phyloP scores from a whole-genome alignment of 1,284 basidiomycete species.

The Cryptococcus sp. region DNA sequence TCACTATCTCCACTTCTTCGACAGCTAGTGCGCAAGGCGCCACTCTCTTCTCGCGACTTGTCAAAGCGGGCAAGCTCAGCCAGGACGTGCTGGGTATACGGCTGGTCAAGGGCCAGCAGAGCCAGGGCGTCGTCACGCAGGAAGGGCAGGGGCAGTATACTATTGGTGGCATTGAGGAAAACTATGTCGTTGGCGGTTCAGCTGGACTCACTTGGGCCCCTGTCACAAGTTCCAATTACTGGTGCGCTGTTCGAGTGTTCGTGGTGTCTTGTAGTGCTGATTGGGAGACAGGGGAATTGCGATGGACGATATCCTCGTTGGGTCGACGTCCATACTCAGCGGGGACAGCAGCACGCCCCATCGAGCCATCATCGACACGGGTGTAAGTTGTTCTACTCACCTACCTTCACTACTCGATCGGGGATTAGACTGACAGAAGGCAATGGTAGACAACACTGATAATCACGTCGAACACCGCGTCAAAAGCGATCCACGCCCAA shows the following conservation, averaged over 20 bases:
- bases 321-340: conserved; percentile 12
- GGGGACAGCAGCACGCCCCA: conserved; percentile 17
- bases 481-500: conserved; percentile 18
- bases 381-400: conserved; percentile 11
- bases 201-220: conserved; percentile 20
- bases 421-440: not conserved
- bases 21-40: conserved; percentile 1
- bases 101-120: conserved; percentile 18
- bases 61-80: conserved; percentile 8
- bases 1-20: conserved; percentile 9
- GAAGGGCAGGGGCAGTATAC: conserved; percentile 22
- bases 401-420: not conserved
- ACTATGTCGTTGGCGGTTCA: conserved; percentile 21
- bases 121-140: conserved; percentile 13
- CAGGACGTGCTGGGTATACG: conserved; percentile 26
- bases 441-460: conserved; percentile 25
- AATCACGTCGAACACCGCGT: conserved; percentile 22
- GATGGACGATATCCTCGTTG: conserved; percentile 24
- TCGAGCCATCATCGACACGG: conserved; percentile 32
- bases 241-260: conserved; percentile 10
- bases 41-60: conserved; percentile 23
- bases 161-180: conserved; percentile 25
- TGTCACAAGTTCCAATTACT: conserved; percentile 27
- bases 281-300: conserved; percentile 22
- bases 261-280: not conserved